phyloP scores from a whole-genome alignment of 148 eudicot species.

The Fagopyrum tataricum region DNA sequence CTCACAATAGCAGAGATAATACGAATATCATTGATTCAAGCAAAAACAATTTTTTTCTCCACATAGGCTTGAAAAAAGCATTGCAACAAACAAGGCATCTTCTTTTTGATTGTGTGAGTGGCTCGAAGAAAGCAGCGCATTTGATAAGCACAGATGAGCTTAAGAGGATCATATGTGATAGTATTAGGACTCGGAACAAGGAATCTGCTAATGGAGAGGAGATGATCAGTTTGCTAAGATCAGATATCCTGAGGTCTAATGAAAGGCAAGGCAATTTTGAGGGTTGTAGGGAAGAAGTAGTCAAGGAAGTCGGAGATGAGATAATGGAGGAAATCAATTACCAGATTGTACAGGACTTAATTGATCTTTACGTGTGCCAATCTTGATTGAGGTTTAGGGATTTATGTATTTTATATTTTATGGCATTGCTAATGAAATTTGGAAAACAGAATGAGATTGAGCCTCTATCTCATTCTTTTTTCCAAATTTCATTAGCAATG shows the following conservation, averaged over 20 bases:
- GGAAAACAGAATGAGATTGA: too few relatives aligned
- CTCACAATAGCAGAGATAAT: neutral
- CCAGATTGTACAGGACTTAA: neutral
- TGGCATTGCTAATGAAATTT: too few relatives aligned
- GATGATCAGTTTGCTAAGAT: neutral
- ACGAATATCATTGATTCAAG: neutral
- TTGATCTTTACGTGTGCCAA: too few relatives aligned
- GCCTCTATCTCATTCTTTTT: too few relatives aligned
- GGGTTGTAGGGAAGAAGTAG: neutral
- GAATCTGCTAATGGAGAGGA: neutral
- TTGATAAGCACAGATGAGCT: neutral
- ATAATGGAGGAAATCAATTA: neutral
- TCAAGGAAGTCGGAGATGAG: neutral
- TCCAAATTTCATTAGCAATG: too few relatives aligned
- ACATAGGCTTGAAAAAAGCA: slow-evolving; percentile 1
- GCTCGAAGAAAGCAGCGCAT: too few relatives aligned
- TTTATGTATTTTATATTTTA: too few relatives aligned
- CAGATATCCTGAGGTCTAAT: neutral
- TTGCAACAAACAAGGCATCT: neutral
- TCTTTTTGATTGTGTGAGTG: neutral
- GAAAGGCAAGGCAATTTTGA: neutral
- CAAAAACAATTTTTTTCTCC: neutral
- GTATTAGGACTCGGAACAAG: neutral
- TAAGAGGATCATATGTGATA: neutral
- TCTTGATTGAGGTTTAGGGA: too few relatives aligned